Evolutionary conservation across 768 basidiomycete species (phyloP), one percentile per base, ranked within the genome.

Genomic region (Boletus subcaerulescens): DNA sequence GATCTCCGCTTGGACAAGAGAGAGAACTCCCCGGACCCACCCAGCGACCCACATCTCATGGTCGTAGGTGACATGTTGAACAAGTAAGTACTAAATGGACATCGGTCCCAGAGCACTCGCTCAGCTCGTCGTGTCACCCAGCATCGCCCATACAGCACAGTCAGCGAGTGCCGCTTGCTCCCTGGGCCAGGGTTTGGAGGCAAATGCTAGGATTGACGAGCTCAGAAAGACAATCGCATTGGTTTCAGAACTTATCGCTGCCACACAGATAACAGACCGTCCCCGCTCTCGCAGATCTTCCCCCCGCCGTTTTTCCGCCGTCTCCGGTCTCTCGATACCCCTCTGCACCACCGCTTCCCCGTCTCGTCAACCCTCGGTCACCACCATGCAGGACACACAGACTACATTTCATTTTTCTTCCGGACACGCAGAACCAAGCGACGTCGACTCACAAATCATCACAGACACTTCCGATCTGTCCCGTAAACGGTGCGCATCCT

Each of bases 111-210:
- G 11, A 2, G 31, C 58, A 2, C 39, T 29, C 55, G 36, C 65
- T 65, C 41, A 58, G 56, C 54, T 64, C 55, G 59, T 53, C 57
- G 56, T 63, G 49, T 54, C 57, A 51, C 58, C 40, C 62, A 86
- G 85, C 67, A 84, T 87, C 60, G 82, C 80, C 40, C 76, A 80
- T 51, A 84, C 83, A 15, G 84, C 84, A 38, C 75, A 78, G 50
- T 80, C 81, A 42, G 84, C 82, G 41, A 80, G 77, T 40, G 74
- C 75, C 38, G 78, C 78, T 33, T 84, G 80, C 57, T 72, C 72
- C 29, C 57, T 68, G 15, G 77, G 70, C n/a, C 77, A 80, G 58
- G 76, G 75, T 47, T 56, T 73, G 9, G 77, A 80, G 60, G 79
- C 80, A 7, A 74, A 74, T 39, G 74, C 66, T 29, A 80, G 79